Evolutionary conservation across 139 green algal genomes (phyloP).

Genomic region (Chlorella vulgaris): DNA sequence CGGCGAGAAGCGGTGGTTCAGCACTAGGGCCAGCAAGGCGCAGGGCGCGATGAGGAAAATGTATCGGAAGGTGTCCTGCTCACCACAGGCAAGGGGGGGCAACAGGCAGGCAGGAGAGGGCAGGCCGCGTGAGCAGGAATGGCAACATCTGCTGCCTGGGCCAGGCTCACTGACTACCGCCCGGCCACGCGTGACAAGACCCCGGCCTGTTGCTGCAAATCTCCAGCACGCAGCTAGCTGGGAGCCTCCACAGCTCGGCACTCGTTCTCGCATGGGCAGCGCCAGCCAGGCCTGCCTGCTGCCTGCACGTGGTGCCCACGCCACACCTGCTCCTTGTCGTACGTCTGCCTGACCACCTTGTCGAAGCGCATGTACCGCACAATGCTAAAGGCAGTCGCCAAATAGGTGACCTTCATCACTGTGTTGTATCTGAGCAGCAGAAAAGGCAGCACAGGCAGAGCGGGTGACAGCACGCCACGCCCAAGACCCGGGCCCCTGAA

Average conservation of each 20-base stretch:
- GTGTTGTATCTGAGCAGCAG: conserved; percentile 92
- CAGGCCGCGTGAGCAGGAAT: neutral
- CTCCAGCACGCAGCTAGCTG: neutral
- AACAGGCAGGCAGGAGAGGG: too few relatives aligned
- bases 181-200: too few relatives aligned
- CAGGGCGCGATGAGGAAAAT: conserved; percentile 85
- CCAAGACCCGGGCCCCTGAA: too few relatives aligned
- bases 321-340: conserved; percentile 84
- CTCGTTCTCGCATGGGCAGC: too few relatives aligned
- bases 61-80: conserved; percentile 93
- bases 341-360: conserved; percentile 88
- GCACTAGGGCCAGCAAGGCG: conserved; percentile 76
- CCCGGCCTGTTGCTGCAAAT: neutral
- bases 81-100: neutral
- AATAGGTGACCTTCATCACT: conserved; percentile 98
- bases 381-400: conserved; percentile 82
- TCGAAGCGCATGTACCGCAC: conserved; percentile 94
- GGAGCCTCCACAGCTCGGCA: neutral
- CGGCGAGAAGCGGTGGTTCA: conserved; percentile 75
- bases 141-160: too few relatives aligned
- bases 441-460: too few relatives aligned
- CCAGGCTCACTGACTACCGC: too few relatives aligned
- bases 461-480: too few relatives aligned
- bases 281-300: too few relatives aligned
- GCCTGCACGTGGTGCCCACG: too few relatives aligned